Evolutionary conservation across 345 rosid species (phyloP).

Genomic region (Eucalyptus cloeziana): DNA sequence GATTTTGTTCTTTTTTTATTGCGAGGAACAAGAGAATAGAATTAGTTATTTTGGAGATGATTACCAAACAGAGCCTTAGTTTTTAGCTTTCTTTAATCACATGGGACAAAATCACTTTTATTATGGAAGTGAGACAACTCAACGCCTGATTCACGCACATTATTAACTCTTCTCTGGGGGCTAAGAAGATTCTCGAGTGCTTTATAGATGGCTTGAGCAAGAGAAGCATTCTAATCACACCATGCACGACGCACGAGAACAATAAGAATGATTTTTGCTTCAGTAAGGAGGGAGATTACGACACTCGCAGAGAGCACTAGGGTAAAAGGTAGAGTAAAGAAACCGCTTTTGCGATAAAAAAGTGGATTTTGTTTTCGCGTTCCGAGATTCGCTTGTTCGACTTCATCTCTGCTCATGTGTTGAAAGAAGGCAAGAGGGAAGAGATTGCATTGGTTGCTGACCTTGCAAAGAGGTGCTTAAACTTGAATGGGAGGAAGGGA

Average conservation of each 20-base stretch:
- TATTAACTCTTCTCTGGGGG: neutral
- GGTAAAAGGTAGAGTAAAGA: neutral
- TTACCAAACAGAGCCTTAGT: accelerated
- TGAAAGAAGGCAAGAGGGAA: neutral
- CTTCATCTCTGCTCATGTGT: neutral
- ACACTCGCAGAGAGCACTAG: too few species aligned
- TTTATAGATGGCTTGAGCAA: neutral
- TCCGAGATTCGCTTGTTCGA: neutral
- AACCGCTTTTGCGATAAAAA: too few species aligned
- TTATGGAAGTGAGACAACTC: neutral
- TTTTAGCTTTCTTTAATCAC: neutral
- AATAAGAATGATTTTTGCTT: too few species aligned
- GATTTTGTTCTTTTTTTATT: too few species aligned
- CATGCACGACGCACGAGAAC: neutral
- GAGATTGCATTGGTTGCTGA: neutral
- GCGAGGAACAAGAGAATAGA: accelerated
- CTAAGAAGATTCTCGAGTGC: neutral
- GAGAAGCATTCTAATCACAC: neutral
- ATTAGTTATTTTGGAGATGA: accelerated
- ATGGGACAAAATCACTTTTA: neutral
- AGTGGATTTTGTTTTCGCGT: neutral
- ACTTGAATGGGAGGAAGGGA: neutral
- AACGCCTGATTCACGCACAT: neutral
- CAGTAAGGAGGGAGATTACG: neutral
- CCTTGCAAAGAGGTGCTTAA: neutral